Conservation (phyloP, 805 yeast genomes). For the Pichia pseudocactophila region DNA sequence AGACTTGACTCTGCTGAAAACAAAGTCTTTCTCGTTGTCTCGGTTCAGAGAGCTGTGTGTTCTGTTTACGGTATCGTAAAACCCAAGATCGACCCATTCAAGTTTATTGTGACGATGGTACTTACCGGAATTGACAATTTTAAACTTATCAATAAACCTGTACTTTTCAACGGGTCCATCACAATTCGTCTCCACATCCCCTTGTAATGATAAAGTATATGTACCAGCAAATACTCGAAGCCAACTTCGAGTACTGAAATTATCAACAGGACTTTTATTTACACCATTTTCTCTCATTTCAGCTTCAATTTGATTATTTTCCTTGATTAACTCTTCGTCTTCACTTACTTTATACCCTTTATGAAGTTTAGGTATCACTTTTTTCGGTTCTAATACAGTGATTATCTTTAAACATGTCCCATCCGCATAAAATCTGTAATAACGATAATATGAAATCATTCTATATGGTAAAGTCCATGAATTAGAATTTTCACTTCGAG, state of each 20-base stretch:
- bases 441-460: constrained; percentile 82
- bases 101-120: constrained; percentile 56
- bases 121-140: constrained; percentile 51
- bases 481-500: constrained; percentile 52
- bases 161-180: constrained; percentile 55
- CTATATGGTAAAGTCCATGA: constrained; percentile 71
- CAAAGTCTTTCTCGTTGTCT: constrained; percentile 70
- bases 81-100: constrained; percentile 60
- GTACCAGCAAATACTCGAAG: constrained; percentile 38
- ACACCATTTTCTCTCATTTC: neutral
- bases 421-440: constrained; percentile 68
- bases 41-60: constrained; percentile 35
- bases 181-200: constrained; percentile 40
- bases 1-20: constrained; percentile 54
- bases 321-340: constrained; percentile 17
- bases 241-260: constrained; percentile 11
- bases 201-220: constrained; percentile 52
- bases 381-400: constrained; percentile 61
- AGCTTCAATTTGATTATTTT: constrained; percentile 8
- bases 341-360: constrained; percentile 14
- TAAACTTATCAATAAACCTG: constrained; percentile 52
- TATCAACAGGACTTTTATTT: constrained; percentile 3
- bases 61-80: constrained; percentile 24
- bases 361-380: constrained; percentile 50
- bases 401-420: constrained; percentile 67